A percentile compares a stretch with the other conserved stretches of the same genome.
These are phyloP conservation scores for Rhizoclosmatium sp. DNA, from an alignment of 192 early-diverging fungal species.

Conservation along the genomic window DNA sequence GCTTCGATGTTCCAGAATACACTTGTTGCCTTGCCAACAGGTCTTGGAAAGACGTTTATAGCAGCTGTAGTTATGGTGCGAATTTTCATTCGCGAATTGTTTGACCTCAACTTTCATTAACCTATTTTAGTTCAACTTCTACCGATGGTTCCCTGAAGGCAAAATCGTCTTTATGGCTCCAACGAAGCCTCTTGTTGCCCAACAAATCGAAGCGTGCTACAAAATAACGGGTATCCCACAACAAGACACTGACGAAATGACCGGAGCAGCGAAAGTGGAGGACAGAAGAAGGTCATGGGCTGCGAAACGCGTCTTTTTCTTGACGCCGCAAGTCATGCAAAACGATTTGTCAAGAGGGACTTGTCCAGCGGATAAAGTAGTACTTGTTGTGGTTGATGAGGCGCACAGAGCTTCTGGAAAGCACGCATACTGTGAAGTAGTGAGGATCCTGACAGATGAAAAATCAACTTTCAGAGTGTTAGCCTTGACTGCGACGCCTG, in stretches of 20 bases:
- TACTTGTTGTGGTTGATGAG: constrained; percentile 86
- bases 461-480: constrained; percentile 74
- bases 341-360: constrained; percentile 79
- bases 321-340: constrained; percentile 87
- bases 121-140: constrained; percentile 65
- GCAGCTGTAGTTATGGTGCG: constrained; percentile 93
- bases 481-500: constrained; percentile 89
- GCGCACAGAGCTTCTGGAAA: constrained; percentile 88
- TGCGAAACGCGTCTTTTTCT: constrained; percentile 78
- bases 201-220: constrained; percentile 90
- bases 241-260: constrained; percentile 68
- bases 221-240: constrained; percentile 81
- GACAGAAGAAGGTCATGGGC: constrained; percentile 67
- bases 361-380: constrained; percentile 73
- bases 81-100: constrained; percentile 76
- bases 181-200: constrained; percentile 88
- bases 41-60: constrained; percentile 94
- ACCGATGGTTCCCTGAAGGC: constrained; percentile 88
- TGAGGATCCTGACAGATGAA: constrained; percentile 59
- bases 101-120: constrained; percentile 22
- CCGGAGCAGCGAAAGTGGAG: constrained; percentile 64
- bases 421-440: constrained; percentile 81
- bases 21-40: constrained; percentile 79
- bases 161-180: constrained; percentile 92
- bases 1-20: constrained; percentile 83